A percentile compares a stretch with the other conserved stretches of the same genome.
phyloP scores from a whole-genome alignment of 2,329 filamentous ascomycete genomes.

The Colletotrichum viniferum region DNA sequence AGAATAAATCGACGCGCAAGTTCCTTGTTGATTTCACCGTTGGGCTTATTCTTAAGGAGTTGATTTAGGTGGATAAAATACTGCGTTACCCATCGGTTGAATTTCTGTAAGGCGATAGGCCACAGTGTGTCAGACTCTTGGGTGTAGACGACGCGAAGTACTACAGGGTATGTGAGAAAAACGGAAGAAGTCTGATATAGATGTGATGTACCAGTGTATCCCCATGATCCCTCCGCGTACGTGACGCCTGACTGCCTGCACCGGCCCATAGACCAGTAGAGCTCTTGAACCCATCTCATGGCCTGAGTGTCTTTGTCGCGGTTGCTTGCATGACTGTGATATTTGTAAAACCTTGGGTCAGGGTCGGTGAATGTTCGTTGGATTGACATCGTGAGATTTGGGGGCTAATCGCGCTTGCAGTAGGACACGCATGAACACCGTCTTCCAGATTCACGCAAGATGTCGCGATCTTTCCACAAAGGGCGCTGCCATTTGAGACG shows the following conservation, averaged over 20 bases:
- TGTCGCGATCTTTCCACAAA: no score
- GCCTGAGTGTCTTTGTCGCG: not conserved
- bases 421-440: no score
- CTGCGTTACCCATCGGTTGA: not conserved
- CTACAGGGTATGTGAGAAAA: not conserved
- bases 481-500: no score
- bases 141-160: not conserved
- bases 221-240: not conserved
- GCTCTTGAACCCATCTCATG: not conserved
- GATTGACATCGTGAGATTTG: not conserved
- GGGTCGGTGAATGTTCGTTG: not conserved
- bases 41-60: not conserved
- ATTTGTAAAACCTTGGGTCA: not conserved
- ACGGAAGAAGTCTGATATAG: not conserved
- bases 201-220: not conserved
- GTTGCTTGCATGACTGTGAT: not conserved
- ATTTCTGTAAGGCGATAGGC: not conserved
- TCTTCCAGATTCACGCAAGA: no score
- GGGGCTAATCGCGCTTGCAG: not conserved
- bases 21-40: fast-evolving
- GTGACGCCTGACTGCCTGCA: not conserved
- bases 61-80: not conserved
- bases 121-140: not conserved
- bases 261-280: not conserved
- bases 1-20: not conserved